Conservation (phyloP, 1,284 basidiomycete genomes). For the Somion occarium region DNA sequence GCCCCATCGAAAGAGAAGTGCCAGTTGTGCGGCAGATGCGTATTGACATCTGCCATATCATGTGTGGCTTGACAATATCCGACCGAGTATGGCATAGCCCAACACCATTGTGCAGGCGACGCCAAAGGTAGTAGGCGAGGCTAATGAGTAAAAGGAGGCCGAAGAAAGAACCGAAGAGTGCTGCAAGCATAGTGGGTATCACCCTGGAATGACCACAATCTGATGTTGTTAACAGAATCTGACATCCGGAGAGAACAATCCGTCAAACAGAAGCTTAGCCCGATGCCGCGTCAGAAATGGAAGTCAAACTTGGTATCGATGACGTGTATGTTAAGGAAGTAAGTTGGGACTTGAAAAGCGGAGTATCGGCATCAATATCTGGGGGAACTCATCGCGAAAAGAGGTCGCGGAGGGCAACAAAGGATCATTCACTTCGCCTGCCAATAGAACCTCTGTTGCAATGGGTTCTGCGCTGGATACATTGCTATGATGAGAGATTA, state of each 20-base stretch:
- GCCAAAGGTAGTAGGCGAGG: background rate
- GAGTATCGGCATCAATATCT: too few relatives aligned
- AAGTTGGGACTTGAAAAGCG: background rate
- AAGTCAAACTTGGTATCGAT: background rate
- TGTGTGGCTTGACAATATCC: background rate
- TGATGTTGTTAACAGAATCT: too few relatives aligned
- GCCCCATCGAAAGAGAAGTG: too few relatives aligned
- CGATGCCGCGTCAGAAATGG: background rate
- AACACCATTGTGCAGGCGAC: background rate
- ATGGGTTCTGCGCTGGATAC: too few relatives aligned
- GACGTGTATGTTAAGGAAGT: background rate
- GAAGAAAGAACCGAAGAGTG: background rate
- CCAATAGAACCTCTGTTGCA: too few relatives aligned
- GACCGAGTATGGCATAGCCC: background rate
- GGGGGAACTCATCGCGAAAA: too few relatives aligned
- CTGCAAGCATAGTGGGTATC: background rate
- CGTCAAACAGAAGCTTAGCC: background rate
- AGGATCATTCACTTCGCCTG: too few relatives aligned
- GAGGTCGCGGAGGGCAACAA: too few relatives aligned
- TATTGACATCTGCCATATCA: too few relatives aligned
- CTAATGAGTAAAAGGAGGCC: background rate
- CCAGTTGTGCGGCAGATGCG: too few relatives aligned
- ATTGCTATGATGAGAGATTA: too few relatives aligned
- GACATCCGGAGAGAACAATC: background rate
- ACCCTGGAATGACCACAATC: too few relatives aligned